Conservation (phyloP, 345 rosid genomes). For the Viola odorata region DNA sequence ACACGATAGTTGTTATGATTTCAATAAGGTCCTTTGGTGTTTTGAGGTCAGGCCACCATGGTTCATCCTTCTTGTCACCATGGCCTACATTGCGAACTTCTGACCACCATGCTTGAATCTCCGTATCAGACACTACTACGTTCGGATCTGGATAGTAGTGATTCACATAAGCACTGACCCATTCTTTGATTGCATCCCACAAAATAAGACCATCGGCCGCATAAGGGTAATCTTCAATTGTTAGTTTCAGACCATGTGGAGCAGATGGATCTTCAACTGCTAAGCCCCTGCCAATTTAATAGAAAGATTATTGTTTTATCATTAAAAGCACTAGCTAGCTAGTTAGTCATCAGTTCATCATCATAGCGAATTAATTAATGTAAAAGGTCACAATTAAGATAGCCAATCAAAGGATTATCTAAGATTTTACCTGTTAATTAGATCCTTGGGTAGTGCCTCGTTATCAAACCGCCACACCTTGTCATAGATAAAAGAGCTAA, state of each 20-base stretch:
- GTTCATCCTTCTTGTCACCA: slow-evolving; percentile 44
- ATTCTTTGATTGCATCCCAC: slow-evolving; percentile 42
- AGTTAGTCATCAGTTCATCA: background rate
- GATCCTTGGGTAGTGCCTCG: slow-evolving; percentile 49
- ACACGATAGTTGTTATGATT: slow-evolving; percentile 37
- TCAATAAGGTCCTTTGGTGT: slow-evolving; percentile 29
- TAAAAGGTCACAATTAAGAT: background rate
- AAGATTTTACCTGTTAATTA: slow-evolving; percentile 42
- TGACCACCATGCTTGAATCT: slow-evolving; percentile 54
- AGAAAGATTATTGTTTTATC: background rate
- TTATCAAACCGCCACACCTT: slow-evolving; percentile 48
- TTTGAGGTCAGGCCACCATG: slow-evolving; percentile 47
- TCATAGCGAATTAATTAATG: too few species aligned
- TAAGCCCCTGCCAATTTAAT: slow-evolving; percentile 36
- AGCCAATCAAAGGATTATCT: background rate
- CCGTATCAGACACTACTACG: slow-evolving; percentile 29
- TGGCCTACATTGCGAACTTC: slow-evolving; percentile 50
- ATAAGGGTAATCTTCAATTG: slow-evolving; percentile 51
- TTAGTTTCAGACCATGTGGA: slow-evolving; percentile 49
- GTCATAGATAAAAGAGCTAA: slow-evolving; percentile 51
- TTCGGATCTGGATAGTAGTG: slow-evolving; percentile 35
- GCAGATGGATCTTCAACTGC: slow-evolving; percentile 50
- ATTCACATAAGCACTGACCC: slow-evolving; percentile 43
- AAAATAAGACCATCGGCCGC: slow-evolving; percentile 51
- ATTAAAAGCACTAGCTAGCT: too few species aligned